A percentile compares a stretch with the other conserved stretches of the same genome.
Evolutionary conservation across 495 filamentous ascomycete genomes (phyloP).

Genomic region (Apiosordaria backusii): DNA sequence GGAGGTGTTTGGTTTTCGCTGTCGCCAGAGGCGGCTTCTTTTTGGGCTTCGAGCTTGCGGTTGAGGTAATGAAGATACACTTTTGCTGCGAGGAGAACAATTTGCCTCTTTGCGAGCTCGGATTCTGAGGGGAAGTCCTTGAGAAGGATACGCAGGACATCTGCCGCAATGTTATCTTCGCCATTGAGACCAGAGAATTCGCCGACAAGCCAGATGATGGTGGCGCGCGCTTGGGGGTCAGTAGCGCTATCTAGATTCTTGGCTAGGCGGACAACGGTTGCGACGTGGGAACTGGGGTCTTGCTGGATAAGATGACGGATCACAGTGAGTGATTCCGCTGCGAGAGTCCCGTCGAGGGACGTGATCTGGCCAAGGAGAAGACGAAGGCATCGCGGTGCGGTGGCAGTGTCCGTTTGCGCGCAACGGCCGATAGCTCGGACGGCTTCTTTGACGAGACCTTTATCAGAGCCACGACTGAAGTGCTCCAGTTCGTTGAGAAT

Average conservation of each 20-base stretch:
- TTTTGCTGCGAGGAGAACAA: conserved; percentile 87
- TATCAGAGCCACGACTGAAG: conserved; percentile 74
- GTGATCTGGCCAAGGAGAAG: conserved; percentile 82
- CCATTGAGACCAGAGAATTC: conserved; percentile 80
- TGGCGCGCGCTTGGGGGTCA: conserved; percentile 80
- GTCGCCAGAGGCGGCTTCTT: conserved; percentile 18
- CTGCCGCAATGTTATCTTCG: conserved; percentile 83
- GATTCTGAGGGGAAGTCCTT: conserved; percentile 80
- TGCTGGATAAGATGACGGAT: conserved; percentile 95
- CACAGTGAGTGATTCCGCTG: conserved; percentile 86
- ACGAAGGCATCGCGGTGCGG: conserved; percentile 70
- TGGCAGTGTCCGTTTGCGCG: conserved; percentile 68
- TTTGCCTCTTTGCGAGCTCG: conserved; percentile 83
- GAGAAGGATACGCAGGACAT: conserved; percentile 85
- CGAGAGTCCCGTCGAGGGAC: conserved; percentile 77
- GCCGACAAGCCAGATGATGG: conserved; percentile 95
- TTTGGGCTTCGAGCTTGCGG: conserved; percentile 38
- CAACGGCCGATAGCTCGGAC: conserved; percentile 91
- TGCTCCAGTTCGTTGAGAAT: conserved; percentile 91
- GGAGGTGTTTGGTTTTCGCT: neutral
- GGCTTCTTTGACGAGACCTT: conserved; percentile 76
- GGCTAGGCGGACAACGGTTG: conserved; percentile 84
- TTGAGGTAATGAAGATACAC: conserved; percentile 90
- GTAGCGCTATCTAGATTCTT: conserved; percentile 84
- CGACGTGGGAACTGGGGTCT: conserved; percentile 67